Evolutionary conservation across 1,139 yeast genomes (phyloP), one percentile per base, ranked within the genome.

Genomic region (Hemisphaericaspora subhashii): DNA sequence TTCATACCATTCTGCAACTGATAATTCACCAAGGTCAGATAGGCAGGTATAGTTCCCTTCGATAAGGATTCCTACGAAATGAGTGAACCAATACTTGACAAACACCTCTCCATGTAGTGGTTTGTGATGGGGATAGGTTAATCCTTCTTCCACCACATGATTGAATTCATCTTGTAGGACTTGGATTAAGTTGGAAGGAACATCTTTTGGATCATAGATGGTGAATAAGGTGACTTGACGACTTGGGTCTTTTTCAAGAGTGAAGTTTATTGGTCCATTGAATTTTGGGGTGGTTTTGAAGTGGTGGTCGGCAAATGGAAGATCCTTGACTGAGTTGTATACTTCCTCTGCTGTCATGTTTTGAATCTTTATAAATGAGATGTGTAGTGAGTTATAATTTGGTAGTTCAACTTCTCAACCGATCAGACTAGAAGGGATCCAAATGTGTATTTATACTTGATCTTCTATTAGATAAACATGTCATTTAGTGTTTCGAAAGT

Each of bases 111-210:
- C 53, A 29, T 57, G 54, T 50, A 58, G 43, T 9, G 50, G 35
- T 7, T 56, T 43, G 32, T 56, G 52, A 43, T 70, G 66, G 0
- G 81, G 79, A 42, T 77, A 77, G 0, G 83, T 77, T 29, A 48
- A 51, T 2, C 83, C 83, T 46, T 72, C 77, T 16, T 66, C 77
- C 1, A 78, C 63, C 11, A 76, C 69, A 31, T 55, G 52, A 46
- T 75, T 73, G 57, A 75, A 67, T 38, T 72, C 72, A 6, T 60
- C 53, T 31, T 59, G 63, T 20, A 73, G 42, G 1, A 58, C 59
- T 13, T 55, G 53, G 11, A 72, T 34, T 25, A 77, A 57, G 3
- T 47, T 50, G 5, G 36, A 36, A 0, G 82, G 81, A 5, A 74
- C 60, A 11, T 54, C 60, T 1, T 42, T 35, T 5, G 50, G 30